Base-by-base conservation (phyloP, 148 eudicot species). In the Nyssa sinensis region DNA sequence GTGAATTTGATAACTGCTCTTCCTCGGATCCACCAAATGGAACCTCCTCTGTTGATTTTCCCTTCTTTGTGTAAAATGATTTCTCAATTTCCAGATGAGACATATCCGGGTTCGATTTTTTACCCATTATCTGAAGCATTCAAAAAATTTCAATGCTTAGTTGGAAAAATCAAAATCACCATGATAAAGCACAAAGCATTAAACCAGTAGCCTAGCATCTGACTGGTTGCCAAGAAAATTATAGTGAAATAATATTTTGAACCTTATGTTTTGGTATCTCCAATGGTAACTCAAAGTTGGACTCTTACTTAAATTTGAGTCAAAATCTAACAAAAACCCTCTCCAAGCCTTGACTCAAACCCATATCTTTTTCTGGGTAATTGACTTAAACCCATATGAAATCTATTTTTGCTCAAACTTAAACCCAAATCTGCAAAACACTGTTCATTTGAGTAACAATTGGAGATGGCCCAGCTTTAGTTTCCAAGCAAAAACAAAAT, bases 21-120 rank as follows among this genome's bases (percentile, higher is more conserved):
- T 69, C 77, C 76, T 70, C 81, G 39, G 49, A 84, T 53, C 71
- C 88, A 70, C 89, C 91, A 84, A 96, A 91, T 30, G 98, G 90
- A 73, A 90, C 79, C 88, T 95, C 97, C 78, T 84, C 87, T 71
- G 90, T 73, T 49, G 83, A 9, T 81, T 88, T 92, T 68, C 96
- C 91, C 80, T 90, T 86, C 83, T 87, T 90, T 73, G 81, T 86
- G 72, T 89, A n/a, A 55, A 89, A 86, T 53, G 71, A 63, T 80
- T 95, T 93, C 89, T 90, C 94, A 62, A 93, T 86, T 66, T 95
- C 99, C 44, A 96, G 67, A 66, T 85, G 86, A 67, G 94, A 85
- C 41, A 88, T 77, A 65, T 91, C 92, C 5, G 98, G 98, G 78
- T 93, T 82, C 29, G 62, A 33, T 81, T 87, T 96, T 75, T 88